phyloP scores from a whole-genome alignment of 116 monocot species.

The Cymodocea nodosa region DNA sequence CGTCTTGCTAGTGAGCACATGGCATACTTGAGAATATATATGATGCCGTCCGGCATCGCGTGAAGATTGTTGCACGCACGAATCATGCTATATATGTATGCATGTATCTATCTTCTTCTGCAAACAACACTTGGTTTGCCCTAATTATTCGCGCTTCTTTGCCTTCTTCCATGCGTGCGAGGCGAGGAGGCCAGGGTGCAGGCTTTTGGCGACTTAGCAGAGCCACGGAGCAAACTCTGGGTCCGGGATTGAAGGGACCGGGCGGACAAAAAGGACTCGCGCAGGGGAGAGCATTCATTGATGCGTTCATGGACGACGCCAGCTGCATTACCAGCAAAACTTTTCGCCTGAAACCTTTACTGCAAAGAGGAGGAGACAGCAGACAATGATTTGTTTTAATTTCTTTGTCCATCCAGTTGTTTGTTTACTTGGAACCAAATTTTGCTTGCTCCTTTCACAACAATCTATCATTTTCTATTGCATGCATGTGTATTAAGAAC shows the following conservation, averaged over 20 bases:
- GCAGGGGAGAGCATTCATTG: too few relatives aligned
- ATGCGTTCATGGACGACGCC: background rate
- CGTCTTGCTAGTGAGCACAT: too few relatives aligned
- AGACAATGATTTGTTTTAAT: background rate
- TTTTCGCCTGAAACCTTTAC: background rate
- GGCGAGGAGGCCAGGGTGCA: background rate
- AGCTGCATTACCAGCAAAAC: background rate
- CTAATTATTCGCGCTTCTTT: background rate
- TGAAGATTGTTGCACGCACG: background rate
- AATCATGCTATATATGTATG: background rate
- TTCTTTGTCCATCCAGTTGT: background rate
- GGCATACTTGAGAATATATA: background rate
- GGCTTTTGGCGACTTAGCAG: background rate
- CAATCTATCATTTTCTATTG: background rate
- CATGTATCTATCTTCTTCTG: background rate
- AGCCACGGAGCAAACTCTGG: background rate
- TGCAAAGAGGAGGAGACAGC: background rate
- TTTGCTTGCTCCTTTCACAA: background rate
- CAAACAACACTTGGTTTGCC: slow-evolving; percentile 4
- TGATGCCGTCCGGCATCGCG: background rate
- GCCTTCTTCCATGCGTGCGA: background rate
- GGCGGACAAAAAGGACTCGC: too few relatives aligned
- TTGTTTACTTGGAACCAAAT: background rate
- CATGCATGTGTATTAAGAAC: too few relatives aligned
- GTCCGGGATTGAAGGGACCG: too few relatives aligned